Conservation (phyloP, 306 rosid genomes). For the Cicer cuneatum region DNA sequence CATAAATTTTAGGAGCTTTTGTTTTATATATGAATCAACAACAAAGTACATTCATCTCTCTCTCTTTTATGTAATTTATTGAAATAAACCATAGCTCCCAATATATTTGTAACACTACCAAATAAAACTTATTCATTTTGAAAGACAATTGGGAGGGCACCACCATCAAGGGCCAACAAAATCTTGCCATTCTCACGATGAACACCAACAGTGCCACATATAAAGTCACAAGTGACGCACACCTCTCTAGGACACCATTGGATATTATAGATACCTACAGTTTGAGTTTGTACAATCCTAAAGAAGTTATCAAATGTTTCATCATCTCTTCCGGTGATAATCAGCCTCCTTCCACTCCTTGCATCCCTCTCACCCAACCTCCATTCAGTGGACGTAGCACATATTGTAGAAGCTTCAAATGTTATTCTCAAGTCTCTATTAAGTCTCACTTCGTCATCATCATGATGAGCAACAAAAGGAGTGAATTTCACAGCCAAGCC, state of each 20-base stretch:
- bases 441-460: constrained; percentile 33
- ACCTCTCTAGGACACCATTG: constrained; percentile 65
- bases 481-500: constrained; percentile 46
- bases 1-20: no score
- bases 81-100: no score
- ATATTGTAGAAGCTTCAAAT: constrained; percentile 38
- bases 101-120: no score
- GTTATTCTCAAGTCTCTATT: constrained; percentile 44
- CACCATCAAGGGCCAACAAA: constrained; percentile 61
- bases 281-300: constrained; percentile 32
- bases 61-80: no score
- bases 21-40: no score
- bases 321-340: constrained; percentile 33
- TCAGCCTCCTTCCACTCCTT: constrained; percentile 42
- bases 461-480: constrained; percentile 29
- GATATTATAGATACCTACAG: constrained; percentile 38
- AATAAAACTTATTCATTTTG: constrained; percentile 16
- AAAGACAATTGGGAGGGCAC: constrained; percentile 17
- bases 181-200: constrained; percentile 55
- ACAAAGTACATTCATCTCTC: no score
- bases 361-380: constrained; percentile 39
- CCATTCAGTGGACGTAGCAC: constrained; percentile 51
- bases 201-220: constrained; percentile 51
- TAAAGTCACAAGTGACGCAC: constrained; percentile 55
- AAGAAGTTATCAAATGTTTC: constrained; percentile 44